Evolutionary conservation across 2,329 filamentous ascomycete genomes (phyloP), one percentile per base, ranked within the genome.

Genomic region (Neospermospora avenae): DNA sequence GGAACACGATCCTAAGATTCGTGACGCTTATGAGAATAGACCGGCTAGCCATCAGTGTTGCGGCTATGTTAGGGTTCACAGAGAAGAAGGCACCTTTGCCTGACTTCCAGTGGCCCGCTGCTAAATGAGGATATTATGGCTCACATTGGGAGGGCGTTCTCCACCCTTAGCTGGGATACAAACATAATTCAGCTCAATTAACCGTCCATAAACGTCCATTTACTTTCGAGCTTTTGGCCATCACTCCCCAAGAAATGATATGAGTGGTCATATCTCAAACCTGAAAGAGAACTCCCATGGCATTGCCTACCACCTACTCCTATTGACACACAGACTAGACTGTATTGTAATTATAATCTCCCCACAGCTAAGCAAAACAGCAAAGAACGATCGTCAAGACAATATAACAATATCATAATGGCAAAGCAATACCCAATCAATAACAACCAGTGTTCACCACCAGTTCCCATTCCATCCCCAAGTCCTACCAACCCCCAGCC

Each of bases 1-100:
- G 62, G 34, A 60, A 64, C 55, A n/a, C 45, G n/a, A n/a, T 62
- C 14, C 41, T 64, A n/a, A 44, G 57, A 11, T 48, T 62, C n/a
- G 60, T 62, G 44, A 60, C 57, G 5, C 42, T 37, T 45, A 24
- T 51, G 24, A 60, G 44, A 20, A 7, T 64, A 44, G 54, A 60
- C 57, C 55, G 35, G 35, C 7, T 63, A 44, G 55, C 34, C 11
- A 53, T 62, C 44, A 35, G 16, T 28, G 51, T n/a, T 22, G 37
- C 52, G 7, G 39, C 51, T 11, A 39, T n/a, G 28, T 10, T 63
- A 18, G 58, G 61, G 2, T 41, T 63, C 22, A 48, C 34, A 5
- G 53, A 60, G 52, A 63, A 58, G 46, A 61, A 39, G 39, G 37
- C 46, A 18, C 46, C 46, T 2, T 28, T 51, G 3, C 46, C 46